Percentiles rank a stretch among this genome's conserved stretches.
These are phyloP conservation scores for Coleophoma crateriformis DNA, from an alignment of 2,329 filamentous ascomycete species.

Conservation along the genomic window DNA sequence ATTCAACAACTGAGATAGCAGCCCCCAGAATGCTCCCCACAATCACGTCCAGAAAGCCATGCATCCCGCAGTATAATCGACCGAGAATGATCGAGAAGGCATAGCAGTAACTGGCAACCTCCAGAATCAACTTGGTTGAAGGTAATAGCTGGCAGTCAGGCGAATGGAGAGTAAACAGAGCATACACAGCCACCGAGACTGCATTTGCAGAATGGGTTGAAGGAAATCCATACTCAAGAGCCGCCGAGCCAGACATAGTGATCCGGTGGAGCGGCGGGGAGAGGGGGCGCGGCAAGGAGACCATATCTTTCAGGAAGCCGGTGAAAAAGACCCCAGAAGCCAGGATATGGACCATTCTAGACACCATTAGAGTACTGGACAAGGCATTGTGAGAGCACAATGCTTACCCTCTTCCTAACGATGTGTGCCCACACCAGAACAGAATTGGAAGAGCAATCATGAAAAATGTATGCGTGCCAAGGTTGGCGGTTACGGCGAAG, in stretches of 20 bases:
- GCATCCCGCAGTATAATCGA: slow-evolving; percentile 96
- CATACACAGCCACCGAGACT: slow-evolving; percentile 86
- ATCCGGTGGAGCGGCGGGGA: slow-evolving; percentile 91
- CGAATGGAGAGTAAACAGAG: slow-evolving; percentile 63
- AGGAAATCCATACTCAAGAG: slow-evolving; percentile 94
- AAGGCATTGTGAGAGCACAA: slow-evolving; percentile 3
- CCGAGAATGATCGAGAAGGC: slow-evolving; percentile 85
- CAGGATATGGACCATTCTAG: slow-evolving; percentile 66
- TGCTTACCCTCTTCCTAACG: slow-evolving; percentile 78
- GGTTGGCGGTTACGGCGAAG: slow-evolving; percentile 93
- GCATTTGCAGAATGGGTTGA: slow-evolving; percentile 97
- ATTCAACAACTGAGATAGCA: slow-evolving; percentile 52
- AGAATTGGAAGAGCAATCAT: slow-evolving; percentile 92
- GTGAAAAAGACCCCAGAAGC: slow-evolving; percentile 80
- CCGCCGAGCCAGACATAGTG: slow-evolving; percentile 93
- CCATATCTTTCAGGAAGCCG: slow-evolving; percentile 89
- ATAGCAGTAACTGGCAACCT: slow-evolving; percentile 74
- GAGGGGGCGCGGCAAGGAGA: slow-evolving; percentile 85
- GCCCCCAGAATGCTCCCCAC: slow-evolving; percentile 75
- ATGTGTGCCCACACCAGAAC: slow-evolving; percentile 92
- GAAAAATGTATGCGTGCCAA: slow-evolving; percentile 97
- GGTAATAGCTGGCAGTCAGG: slow-evolving; percentile 57
- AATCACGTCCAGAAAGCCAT: slow-evolving; percentile 89
- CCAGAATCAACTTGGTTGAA: slow-evolving; percentile 55
- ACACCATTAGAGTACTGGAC: slow-evolving; percentile 12